A percentile compares a stretch with the other conserved stretches of the same genome.
These are phyloP conservation scores for Metarhizium album DNA, from an alignment of 2,329 filamentous ascomycete genomes.

Conservation along the genomic window DNA sequence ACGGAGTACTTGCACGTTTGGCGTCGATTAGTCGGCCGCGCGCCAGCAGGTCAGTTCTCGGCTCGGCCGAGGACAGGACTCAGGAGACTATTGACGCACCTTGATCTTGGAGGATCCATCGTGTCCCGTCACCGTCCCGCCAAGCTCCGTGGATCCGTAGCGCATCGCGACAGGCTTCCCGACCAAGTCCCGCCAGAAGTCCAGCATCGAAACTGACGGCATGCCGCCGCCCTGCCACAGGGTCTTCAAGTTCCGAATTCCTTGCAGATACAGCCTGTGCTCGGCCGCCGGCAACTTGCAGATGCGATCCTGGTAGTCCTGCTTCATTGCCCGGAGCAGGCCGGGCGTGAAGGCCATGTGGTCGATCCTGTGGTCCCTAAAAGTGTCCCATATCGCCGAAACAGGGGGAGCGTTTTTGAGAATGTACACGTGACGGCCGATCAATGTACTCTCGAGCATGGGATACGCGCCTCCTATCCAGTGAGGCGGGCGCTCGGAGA, in stretches of 20 bases:
- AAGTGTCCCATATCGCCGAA: slow-evolving; percentile 6
- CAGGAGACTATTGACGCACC: too few species aligned
- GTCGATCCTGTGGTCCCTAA: slow-evolving; percentile 8
- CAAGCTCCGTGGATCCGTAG: slow-evolving; percentile 10
- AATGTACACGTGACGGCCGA: slow-evolving; percentile 8
- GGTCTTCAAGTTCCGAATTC: slow-evolving; percentile 3
- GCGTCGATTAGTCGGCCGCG: not conserved
- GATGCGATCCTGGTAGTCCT: slow-evolving; percentile 4
- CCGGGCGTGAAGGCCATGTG: slow-evolving; percentile 8
- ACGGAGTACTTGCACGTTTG: slow-evolving; percentile 2
- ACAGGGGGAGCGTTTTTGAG: slow-evolving; percentile 6
- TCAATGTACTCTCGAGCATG: slow-evolving; percentile 1
- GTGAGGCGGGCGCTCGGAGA: slow-evolving; percentile 11
- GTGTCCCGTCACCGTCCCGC: slow-evolving; percentile 1
- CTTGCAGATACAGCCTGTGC: slow-evolving; percentile 2
- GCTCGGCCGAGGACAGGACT: too few species aligned
- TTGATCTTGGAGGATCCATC: not conserved
- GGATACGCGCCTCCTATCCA: slow-evolving; percentile 12
- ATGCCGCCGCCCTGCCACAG: slow-evolving; percentile 5
- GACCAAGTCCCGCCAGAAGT: slow-evolving; percentile 10
- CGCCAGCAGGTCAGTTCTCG: not conserved
- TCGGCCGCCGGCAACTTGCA: slow-evolving; percentile 1
- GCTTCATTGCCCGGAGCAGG: slow-evolving; percentile 9
- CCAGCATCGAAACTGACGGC: slow-evolving; percentile 1
- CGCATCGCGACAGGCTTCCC: slow-evolving; percentile 8